phyloP scores from a whole-genome alignment of 2,329 filamentous ascomycete genomes.

The Paecilomyces variotii region DNA sequence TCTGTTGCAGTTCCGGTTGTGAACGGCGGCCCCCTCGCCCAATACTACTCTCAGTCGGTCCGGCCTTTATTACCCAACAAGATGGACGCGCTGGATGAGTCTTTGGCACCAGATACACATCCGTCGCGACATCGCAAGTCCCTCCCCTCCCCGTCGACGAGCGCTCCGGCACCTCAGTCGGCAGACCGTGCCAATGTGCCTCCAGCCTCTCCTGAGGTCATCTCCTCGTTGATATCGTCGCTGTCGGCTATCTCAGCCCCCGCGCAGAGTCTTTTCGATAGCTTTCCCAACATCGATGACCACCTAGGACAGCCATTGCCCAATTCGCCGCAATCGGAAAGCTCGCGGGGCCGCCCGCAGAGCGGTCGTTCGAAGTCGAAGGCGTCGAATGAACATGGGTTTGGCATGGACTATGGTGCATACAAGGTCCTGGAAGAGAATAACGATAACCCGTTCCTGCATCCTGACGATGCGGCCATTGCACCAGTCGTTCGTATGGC shows the following conservation, averaged over 20 bases:
- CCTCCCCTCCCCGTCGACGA: conserved; percentile 21
- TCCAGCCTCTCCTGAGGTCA: conserved; percentile 41
- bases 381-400: conserved; percentile 33
- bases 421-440: conserved; percentile 49
- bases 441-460: conserved; percentile 41
- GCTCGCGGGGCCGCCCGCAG: conserved; percentile 9
- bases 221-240: conserved; percentile 55
- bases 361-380: conserved; percentile 20
- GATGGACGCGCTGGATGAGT: conserved; percentile 20
- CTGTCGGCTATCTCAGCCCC: conserved; percentile 55
- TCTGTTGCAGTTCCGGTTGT: background rate
- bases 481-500: conserved; percentile 73
- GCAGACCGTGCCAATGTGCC: conserved; percentile 25
- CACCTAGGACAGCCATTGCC: conserved; percentile 31
- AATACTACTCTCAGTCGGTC: background rate
- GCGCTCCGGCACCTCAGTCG: conserved; percentile 12
- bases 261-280: conserved; percentile 62
- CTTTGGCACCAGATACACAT: conserved; percentile 21
- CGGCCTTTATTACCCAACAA: background rate
- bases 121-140: conserved; percentile 41
- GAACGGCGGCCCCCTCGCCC: background rate
- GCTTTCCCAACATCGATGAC: conserved; percentile 37
- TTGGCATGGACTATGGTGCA: conserved; percentile 66
- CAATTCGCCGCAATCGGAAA: conserved; percentile 19
- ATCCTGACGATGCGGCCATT: conserved; percentile 50